Evolutionary conservation across 2,329 filamentous ascomycete species (phyloP), one percentile per base, ranked within the genome.

Genomic region (Septoria petroselini): DNA sequence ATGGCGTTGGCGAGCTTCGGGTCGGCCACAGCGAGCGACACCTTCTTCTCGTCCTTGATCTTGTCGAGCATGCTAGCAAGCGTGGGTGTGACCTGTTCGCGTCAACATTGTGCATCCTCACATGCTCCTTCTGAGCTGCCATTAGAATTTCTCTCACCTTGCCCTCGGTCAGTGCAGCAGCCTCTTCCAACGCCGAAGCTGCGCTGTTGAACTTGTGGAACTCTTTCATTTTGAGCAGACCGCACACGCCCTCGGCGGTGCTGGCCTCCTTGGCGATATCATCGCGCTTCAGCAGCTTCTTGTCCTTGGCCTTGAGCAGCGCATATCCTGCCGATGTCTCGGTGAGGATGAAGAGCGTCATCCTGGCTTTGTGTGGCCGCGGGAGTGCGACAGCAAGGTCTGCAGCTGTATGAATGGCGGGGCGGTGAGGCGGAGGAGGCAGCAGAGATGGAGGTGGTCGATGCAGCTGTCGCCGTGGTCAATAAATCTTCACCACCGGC

Each of bases 131-230:
- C 33, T 3, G 2, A 35, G 33, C n/a, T 3, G 33, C n/a, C 12
- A 35, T 7, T 25, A 17, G 14, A 42, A 43, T 9, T 35, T 41
- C 61, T 41, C 61, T 38, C 48, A 70, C 68, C 76, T 96, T 97
- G 71, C 91, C 91, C 67, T 97, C 91, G 60, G 89, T 86, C 55
- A 98, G 75, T 33, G 88, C 82, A 48, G 88, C 84, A 63, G 91
- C 88, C 76, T 98, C 91, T 70, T 95, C 87, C 52, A 98, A 79
- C 58, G 93, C 93, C 58, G 84, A 84, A 58, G 88, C 84, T 57
- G 93, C 91, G 72, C 88, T 95, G 70, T 95, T 89, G 74, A 96
- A 98, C 77, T 97, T 97, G 72, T 88, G 79, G 73, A 98, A 97
- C 71, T 91, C 85, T 80, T 97, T 97, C 69, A 97, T 79, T 76